Base-by-base conservation (phyloP, 1,284 basidiomycete genomes). In the Rhodotorula sp. region DNA sequence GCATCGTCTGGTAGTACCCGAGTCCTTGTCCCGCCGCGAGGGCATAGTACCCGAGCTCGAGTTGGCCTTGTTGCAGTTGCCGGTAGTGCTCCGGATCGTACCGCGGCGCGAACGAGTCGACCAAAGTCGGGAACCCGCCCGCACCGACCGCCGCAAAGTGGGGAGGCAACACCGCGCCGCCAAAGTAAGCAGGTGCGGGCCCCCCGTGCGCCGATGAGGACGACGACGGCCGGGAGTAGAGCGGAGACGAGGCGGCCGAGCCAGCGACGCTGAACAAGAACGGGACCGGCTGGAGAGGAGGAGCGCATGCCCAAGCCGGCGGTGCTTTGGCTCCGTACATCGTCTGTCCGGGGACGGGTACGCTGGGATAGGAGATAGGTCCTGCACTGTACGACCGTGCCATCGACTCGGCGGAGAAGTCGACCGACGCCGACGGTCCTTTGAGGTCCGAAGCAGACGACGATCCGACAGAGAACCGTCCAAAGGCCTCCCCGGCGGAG, bases 21-120 rank as follows among this genome's bases (percentile, higher is more conserved):
- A 62, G 67, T 1, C 63, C 65, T 21, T 75, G 68, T 4, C 71
- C 71, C 1, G 73, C 70, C 3, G 70, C 73, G 34, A 75, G 68
- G 21, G 73, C 70, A 59, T 72, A 75, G 62, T 70, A 75, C 6
- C 58, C 66, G 29, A 75, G 71, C 29, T 58, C 64, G 47, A 62
- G n/a, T n/a, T 14, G 21, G 2, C 59, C 66, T 21, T 58, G 46
- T 12, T 49, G 47, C 12, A 67, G 15, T 1, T 59, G 59, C 8
- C 58, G 51, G 39, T 62, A 34, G 16, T 63, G 57, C 1, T 68
- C 66, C 6, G 64, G 58, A 43, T 64, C 65, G 61, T 70, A 67
- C 4, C 62, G 72, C 52, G 72, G 71, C 23, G 70, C 68, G 49
- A 70, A 70, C 3, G 56, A 48, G 59, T 70, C 58, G 18, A 62